Conservation (phyloP, 441 rosid genomes). For the Metrosideros polymorpha region DNA sequence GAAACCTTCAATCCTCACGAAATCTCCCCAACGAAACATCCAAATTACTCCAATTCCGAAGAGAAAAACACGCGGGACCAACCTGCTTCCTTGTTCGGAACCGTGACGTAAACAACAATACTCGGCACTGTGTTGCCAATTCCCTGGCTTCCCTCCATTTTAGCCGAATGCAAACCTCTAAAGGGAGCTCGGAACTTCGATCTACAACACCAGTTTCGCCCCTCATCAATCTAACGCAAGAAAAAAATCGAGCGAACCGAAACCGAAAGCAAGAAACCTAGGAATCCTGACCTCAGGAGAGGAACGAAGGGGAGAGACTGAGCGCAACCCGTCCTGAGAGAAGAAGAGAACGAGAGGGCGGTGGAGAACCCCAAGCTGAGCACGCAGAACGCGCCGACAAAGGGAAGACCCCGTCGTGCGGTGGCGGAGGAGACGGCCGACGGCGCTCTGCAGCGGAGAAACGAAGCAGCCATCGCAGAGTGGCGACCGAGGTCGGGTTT, state of each 20-base stretch:
- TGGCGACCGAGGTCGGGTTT: not conserved
- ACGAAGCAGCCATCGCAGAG: slow-evolving; percentile 26
- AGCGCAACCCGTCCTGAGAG: slow-evolving; percentile 37
- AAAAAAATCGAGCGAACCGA: not conserved
- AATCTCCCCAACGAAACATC: not conserved
- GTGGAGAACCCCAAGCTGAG: slow-evolving; percentile 51
- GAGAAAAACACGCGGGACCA: not conserved
- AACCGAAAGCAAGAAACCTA: not conserved
- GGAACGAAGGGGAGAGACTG: slow-evolving; percentile 39
- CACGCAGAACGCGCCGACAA: slow-evolving; percentile 69
- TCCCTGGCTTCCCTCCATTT: slow-evolving; percentile 52
- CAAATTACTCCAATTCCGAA: not conserved
- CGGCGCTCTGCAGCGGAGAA: slow-evolving; percentile 13
- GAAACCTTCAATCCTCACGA: not conserved
- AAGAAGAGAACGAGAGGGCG: slow-evolving; percentile 18
- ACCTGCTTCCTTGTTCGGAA: slow-evolving; percentile 85
- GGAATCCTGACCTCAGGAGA: slow-evolving; percentile 27
- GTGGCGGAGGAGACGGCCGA: slow-evolving; percentile 15
- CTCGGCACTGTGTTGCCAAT: slow-evolving; percentile 47
- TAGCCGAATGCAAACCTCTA: slow-evolving; percentile 15
- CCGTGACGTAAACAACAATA: slow-evolving; percentile 77
- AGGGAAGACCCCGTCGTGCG: slow-evolving; percentile 53
- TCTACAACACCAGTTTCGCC: slow-evolving; percentile 14
- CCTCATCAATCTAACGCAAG: not conserved
- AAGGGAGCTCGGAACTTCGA: slow-evolving; percentile 32